Base-by-base conservation (phyloP, 2,329 filamentous ascomycete species). In the Trichoderma cornu-damae region DNA sequence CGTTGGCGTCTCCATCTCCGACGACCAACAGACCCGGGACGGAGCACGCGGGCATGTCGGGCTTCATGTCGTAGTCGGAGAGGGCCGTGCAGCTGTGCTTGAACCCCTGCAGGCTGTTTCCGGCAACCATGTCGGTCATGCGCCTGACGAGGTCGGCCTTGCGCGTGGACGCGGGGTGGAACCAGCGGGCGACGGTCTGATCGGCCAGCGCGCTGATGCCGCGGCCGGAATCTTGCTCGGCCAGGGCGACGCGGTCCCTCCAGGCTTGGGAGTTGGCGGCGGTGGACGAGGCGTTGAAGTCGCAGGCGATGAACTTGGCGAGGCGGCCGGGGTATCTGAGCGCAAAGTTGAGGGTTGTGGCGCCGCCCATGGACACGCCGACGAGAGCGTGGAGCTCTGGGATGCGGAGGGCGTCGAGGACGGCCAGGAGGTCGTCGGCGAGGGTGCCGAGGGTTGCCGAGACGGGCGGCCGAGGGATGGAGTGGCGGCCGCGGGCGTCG, bases 331-430 rank as follows among this genome's bases (percentile, higher is more conserved):
- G 86, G 64, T 89, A 79, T 38, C 77, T 77, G 50, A 95, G 80
- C 0, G 87, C 86, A 51, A 88, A 85, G 67, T 87, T 86, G 49
- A 94, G 79, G 1, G 86, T 79, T 1, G 90, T 94, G 2, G 87
- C 89, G 52, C 90, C 90, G 61, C 90, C 90, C 69, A 94, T 84
- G 34, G 85, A 89, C 3, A 95, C 90, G 18, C 90, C 90, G 18
- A 94, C 75, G 0, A 93, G 75, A 0, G 81, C 78, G 32, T 86
- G 81, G 0, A 88, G 82, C 65, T 81, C 80, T 8, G 80, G 76
- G 40, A 92, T 84, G 48, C 88, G 82, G 28, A 95, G 78, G 0
- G 86, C 83, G 53, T 85, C 77, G 3, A 95, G 81, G 0, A 96
- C 70, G 0, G 76, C 70, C 35, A 79, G 75, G 20, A 94, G 75